Percentiles rank a stretch among this genome's conserved stretches.
Evolutionary conservation across 371 early-diverging fungal genomes (phyloP).

Genomic region (Saksenaea oblongispora): DNA sequence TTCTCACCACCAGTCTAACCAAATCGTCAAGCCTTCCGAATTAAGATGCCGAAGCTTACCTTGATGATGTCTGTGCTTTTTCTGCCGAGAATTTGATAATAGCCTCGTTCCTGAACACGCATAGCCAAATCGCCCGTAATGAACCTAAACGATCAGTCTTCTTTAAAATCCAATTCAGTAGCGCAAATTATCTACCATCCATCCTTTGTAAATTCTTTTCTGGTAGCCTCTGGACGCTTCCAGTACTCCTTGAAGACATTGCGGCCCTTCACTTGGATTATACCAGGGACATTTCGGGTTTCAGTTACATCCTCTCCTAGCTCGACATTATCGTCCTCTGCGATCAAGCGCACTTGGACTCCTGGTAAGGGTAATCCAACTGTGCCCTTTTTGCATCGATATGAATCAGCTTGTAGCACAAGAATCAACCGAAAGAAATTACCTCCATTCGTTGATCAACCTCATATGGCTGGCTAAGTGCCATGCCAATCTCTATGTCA

Average conservation of each 20-base stretch:
- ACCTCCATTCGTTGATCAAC: constrained; percentile 52
- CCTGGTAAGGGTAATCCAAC: constrained; percentile 81
- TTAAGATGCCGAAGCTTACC: constrained; percentile 21
- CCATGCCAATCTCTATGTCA: constrained; percentile 80
- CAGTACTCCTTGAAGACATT: constrained; percentile 79
- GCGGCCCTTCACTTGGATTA: constrained; percentile 70
- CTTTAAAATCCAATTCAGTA: not conserved
- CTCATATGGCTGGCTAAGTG: constrained; percentile 67
- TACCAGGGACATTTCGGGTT: constrained; percentile 55
- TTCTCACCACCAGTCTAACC: constrained; percentile 81
- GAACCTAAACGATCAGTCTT: constrained; percentile 48
- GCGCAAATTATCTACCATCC: constrained; percentile 55
- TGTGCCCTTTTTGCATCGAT: constrained; percentile 39
- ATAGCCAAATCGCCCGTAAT: constrained; percentile 81
- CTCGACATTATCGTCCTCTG: constrained; percentile 38
- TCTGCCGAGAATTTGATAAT: constrained; percentile 78
- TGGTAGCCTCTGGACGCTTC: constrained; percentile 74
- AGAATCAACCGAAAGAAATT: not conserved
- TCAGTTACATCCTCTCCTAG: constrained; percentile 52
- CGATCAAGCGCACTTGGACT: constrained; percentile 66
- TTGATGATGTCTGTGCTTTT: constrained; percentile 86
- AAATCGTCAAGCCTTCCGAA: not conserved
- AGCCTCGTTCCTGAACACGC: constrained; percentile 44
- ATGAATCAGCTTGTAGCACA: not conserved
- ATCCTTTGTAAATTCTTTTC: constrained; percentile 66